A percentile compares a stretch with the other conserved stretches of the same genome.
These are phyloP conservation scores for Pseudogymnoascus sp. DNA, from an alignment of 2,329 filamentous ascomycete species.

Conservation along the genomic window DNA sequence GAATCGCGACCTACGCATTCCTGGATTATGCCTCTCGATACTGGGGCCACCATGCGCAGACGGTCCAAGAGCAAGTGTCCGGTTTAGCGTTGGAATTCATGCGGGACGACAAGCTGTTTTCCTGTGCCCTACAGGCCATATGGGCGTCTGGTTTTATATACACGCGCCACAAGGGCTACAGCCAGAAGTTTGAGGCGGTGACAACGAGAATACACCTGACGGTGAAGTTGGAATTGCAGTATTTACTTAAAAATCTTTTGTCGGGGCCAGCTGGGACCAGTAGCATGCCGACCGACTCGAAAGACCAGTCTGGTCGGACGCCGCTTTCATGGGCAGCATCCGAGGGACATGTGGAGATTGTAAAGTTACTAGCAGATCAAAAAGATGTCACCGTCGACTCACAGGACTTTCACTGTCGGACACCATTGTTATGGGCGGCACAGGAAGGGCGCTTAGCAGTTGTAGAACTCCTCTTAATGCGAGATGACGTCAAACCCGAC, in stretches of 20 bases:
- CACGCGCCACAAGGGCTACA: background rate
- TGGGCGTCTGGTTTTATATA: background rate
- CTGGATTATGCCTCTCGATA: background rate
- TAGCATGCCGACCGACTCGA: background rate
- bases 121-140: background rate
- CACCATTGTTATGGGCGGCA: background rate
- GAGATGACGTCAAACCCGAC: background rate
- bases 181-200: background rate
- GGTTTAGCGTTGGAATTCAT: background rate
- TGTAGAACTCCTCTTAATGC: background rate
- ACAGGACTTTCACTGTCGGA: background rate
- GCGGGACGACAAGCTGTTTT: background rate
- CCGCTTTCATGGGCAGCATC: conserved; percentile 6
- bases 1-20: background rate
- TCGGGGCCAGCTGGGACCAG: background rate
- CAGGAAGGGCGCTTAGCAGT: background rate
- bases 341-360: background rate
- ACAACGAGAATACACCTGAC: conserved; percentile 18
- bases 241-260: conserved; percentile 10
- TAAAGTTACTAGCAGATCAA: background rate
- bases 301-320: background rate
- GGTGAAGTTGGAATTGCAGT: conserved; percentile 17
- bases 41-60: background rate
- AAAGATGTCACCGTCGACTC: background rate
- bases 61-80: background rate